Percentiles rank a stretch among this genome's conserved stretches.
Evolutionary conservation across 441 rosid species (phyloP).

Genomic region (Gossypium lobatum): DNA sequence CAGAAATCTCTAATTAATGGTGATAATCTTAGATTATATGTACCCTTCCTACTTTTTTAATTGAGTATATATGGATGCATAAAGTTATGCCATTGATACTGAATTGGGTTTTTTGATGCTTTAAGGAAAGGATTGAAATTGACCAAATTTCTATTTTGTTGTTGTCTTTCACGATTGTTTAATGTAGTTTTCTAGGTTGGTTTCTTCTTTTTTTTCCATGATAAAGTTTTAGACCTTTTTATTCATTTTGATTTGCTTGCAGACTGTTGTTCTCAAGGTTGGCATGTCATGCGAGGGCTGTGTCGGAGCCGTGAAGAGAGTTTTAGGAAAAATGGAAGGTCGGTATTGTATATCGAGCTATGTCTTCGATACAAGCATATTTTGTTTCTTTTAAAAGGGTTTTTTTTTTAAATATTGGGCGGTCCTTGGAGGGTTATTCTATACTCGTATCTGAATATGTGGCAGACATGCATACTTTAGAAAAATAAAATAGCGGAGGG

Average conservation of each 20-base stretch:
- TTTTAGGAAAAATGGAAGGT: slow-evolving; percentile 90
- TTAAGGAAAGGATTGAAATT: neutral
- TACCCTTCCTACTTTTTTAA: too few species aligned
- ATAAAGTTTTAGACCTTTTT: neutral
- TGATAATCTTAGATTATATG: neutral
- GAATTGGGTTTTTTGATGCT: neutral
- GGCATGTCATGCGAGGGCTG: slow-evolving; percentile 90
- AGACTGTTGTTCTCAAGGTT: slow-evolving; percentile 87
- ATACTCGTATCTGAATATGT: too few species aligned
- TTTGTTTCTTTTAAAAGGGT: too few species aligned
- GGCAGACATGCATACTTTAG: too few species aligned
- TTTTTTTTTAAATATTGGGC: too few species aligned
- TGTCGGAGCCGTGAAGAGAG: slow-evolving; percentile 85
- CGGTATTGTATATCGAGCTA: neutral
- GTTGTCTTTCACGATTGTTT: neutral
- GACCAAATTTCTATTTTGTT: neutral
- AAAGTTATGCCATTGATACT: neutral
- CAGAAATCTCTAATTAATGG: neutral
- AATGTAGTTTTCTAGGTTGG: neutral
- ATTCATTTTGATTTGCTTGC: slow-evolving; percentile 23
- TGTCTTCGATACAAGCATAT: too few species aligned
- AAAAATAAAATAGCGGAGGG: neutral
- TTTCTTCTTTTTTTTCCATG: neutral
- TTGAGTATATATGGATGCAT: neutral
- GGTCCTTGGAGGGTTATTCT: too few species aligned